Evolutionary conservation across 2,329 filamentous ascomycete species (phyloP).

Genomic region (Penicillium fuscoglaucum): DNA sequence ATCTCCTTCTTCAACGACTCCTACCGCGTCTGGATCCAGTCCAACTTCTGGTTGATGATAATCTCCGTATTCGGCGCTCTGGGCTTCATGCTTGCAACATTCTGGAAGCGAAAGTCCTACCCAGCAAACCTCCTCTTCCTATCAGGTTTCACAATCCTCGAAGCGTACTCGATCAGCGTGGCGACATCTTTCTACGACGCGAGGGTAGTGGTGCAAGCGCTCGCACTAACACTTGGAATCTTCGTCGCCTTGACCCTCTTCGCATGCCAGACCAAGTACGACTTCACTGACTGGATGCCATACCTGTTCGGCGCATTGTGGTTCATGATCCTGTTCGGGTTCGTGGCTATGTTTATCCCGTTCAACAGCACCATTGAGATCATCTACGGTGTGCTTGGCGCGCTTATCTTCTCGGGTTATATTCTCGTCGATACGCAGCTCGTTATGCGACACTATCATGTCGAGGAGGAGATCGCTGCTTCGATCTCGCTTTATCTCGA

Average conservation of each 20-base stretch:
- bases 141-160: slow-evolving; percentile 80
- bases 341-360: slow-evolving; percentile 89
- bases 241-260: slow-evolving; percentile 71
- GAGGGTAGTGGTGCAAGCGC: slow-evolving; percentile 82
- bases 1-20: slow-evolving; percentile 78
- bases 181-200: slow-evolving; percentile 88
- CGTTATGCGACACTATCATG: slow-evolving; percentile 91
- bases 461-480: slow-evolving; percentile 96
- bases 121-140: slow-evolving; percentile 94
- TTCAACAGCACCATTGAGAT: slow-evolving; percentile 79
- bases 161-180: slow-evolving; percentile 91
- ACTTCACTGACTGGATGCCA: slow-evolving; percentile 96
- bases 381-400: slow-evolving; percentile 75
- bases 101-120: slow-evolving; percentile 94
- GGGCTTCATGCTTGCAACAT: slow-evolving; percentile 81
- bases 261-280: slow-evolving; percentile 96
- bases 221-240: slow-evolving; percentile 74
- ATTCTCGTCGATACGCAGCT: slow-evolving; percentile 96
- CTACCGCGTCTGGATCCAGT: slow-evolving; percentile 87
- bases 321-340: slow-evolving; percentile 87
- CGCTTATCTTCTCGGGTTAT: slow-evolving; percentile 89
- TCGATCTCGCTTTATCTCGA: slow-evolving; percentile 94
- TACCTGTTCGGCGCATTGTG: slow-evolving; percentile 90
- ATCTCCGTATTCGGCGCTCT: slow-evolving; percentile 80
- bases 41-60: slow-evolving; percentile 80